Base-by-base conservation (phyloP, 371 early-diverging fungal species). In the Vairimorpha apis region DNA sequence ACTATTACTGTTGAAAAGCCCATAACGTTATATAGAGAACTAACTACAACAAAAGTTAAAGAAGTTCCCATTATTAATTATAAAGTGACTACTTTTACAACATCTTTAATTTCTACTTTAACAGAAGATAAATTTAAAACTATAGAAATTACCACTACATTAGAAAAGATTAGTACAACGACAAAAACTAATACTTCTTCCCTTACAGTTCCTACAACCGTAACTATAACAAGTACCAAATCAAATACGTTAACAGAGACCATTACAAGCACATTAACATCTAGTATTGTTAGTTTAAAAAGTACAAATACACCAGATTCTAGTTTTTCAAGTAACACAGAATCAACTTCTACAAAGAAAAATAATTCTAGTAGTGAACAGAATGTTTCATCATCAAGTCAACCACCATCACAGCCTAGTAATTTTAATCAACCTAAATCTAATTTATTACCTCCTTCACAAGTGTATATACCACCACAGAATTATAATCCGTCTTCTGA, bases 1-100 rank as follows among this genome's bases (percentile, higher is more conserved):
- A 80, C 75, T 41, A 41, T 45, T 10, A 75, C 67, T 27, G 69
- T 67, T 30, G 80, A 80, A 49, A 65, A 43, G 12, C 80, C 80
- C 14, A 44, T 80, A 16, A 80, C 80, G 13, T 60, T 80, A 23
- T 80, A 68, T 38, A 68, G 80, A 55, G 80, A 80, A 67, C n/a
- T 67, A 1, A 76, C 76, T 10, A 80, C 75, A 27, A 80, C 80
- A 44, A 25, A 68, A 23, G 63, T 41, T 33, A 53, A 63, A n/a
- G 71, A 74, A 49, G 66, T 68, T 25, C 80, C 80, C 13, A 71
- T 80, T 25, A 72, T 65, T 32, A 80, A 77, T 43, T 80, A 80
- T 56, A 74, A 76, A 45, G 33, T 80, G 25, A 77, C 77, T 21
- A 80, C 80, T 13, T 25, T 67, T 10, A 80, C 67, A n/a, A 73